A percentile compares a stretch with the other conserved stretches of the same genome.
Conservation (phyloP, 2,329 filamentous ascomycete genomes). For the Sclerotiophoma versabilis region DNA sequence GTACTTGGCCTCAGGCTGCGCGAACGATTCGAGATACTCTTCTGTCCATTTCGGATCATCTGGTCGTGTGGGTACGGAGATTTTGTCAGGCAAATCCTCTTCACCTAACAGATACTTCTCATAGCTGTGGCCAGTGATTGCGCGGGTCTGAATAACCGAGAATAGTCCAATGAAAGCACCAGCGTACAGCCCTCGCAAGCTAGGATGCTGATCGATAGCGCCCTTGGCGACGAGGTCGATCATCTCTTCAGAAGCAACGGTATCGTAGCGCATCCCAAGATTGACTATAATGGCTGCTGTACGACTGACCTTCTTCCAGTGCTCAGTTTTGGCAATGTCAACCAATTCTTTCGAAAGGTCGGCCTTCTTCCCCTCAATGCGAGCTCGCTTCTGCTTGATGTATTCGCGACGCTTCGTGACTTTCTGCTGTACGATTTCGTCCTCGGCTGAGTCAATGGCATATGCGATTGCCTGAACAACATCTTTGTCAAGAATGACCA, state of each 20-base stretch:
- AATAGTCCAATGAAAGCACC: slow-evolving; percentile 79
- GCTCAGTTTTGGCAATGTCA: slow-evolving; percentile 76
- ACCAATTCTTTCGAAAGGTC: slow-evolving; percentile 82
- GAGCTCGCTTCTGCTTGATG: slow-evolving; percentile 75
- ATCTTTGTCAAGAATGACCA: slow-evolving; percentile 79
- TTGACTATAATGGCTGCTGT: slow-evolving; percentile 92
- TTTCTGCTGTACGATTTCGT: slow-evolving; percentile 64
- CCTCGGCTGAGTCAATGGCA: slow-evolving; percentile 43
- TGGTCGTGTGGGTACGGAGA: slow-evolving; percentile 72
- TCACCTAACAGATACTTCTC: slow-evolving; percentile 84
- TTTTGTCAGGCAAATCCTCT: slow-evolving; percentile 77
- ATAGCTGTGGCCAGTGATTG: slow-evolving; percentile 85
- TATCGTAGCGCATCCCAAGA: slow-evolving; percentile 89
- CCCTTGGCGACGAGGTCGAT: slow-evolving; percentile 83
- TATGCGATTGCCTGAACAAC: slow-evolving; percentile 70
- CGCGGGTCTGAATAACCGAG: slow-evolving; percentile 85
- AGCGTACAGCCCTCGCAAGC: slow-evolving; percentile 80
- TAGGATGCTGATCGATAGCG: slow-evolving; percentile 88
- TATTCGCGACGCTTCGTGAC: slow-evolving; percentile 74
- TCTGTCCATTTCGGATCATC: slow-evolving; percentile 81
- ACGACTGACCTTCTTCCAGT: slow-evolving; percentile 95
- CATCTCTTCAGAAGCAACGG: slow-evolving; percentile 80
- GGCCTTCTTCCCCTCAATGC: slow-evolving; percentile 84
- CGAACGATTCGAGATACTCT: slow-evolving; percentile 79
- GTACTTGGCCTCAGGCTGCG: slow-evolving; percentile 79